Conservation (phyloP, 2,329 filamentous ascomycete genomes). For the Myotisia sp. region DNA sequence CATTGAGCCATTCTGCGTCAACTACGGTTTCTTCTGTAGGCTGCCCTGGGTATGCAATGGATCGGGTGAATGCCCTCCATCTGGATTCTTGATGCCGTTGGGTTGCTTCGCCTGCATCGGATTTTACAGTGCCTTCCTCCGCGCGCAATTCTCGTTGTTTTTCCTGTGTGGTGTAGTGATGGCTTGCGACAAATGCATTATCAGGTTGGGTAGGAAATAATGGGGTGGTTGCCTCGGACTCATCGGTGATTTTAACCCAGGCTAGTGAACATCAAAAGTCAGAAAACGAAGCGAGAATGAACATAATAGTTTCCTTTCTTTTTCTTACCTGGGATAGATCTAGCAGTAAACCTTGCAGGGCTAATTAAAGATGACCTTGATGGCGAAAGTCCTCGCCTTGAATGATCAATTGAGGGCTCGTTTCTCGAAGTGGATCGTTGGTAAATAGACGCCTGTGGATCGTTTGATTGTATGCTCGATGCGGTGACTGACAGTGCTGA, state of each 20-base stretch:
- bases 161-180: conserved; percentile 9
- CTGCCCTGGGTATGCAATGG: conserved; percentile 30
- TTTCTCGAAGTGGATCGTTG: conserved; percentile 1
- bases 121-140: neutral
- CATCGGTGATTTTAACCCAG: conserved; percentile 11
- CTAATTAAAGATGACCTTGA: neutral
- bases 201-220: conserved; percentile 7
- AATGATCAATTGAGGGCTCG: too few relatives aligned
- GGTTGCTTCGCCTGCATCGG: conserved; percentile 1
- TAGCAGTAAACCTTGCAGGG: neutral
- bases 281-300: too few relatives aligned
- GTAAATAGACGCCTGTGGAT: conserved; percentile 4
- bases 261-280: conserved; percentile 7
- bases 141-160: conserved; percentile 1
- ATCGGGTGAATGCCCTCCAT: conserved; percentile 33
- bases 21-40: conserved; percentile 26
- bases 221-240: conserved; percentile 3
- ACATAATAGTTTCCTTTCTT: neutral
- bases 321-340: conserved; percentile 8
- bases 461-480: conserved; percentile 9
- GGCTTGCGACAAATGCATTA: conserved; percentile 10
- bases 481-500: conserved; percentile 11
- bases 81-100: conserved; percentile 25
- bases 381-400: neutral
- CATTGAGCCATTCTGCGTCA: conserved; percentile 32